Percentiles rank a stretch among this genome's conserved stretches.
phyloP scores from a whole-genome alignment of 192 early-diverging fungal species.

The Coemansia sp. region DNA sequence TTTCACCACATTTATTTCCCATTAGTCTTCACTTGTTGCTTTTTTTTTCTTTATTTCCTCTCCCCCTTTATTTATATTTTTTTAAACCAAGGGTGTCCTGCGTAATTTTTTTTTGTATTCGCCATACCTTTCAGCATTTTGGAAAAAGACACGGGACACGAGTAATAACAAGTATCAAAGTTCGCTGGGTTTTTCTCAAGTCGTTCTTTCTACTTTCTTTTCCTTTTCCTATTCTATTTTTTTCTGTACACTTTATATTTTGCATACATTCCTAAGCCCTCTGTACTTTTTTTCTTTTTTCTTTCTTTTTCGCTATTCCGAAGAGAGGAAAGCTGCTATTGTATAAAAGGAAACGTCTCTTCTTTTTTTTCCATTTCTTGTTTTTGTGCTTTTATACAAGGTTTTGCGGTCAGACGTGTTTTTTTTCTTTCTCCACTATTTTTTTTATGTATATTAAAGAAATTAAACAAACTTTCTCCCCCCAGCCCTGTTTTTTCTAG shows the following conservation, averaged over 20 bases:
- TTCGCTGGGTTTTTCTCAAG: neutral
- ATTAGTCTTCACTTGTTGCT: neutral
- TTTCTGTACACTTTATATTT: neutral
- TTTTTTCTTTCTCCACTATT: neutral
- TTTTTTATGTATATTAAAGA: neutral
- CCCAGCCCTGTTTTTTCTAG: neutral
- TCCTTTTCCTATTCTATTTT: slow-evolving; percentile 5
- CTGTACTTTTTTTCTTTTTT: neutral
- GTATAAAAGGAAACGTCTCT: neutral
- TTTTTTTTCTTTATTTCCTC: neutral
- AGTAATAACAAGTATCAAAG: neutral
- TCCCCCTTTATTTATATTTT: neutral
- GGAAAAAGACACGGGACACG: neutral
- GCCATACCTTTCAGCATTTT: neutral
- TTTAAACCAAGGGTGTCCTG: neutral
- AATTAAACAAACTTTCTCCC: neutral
- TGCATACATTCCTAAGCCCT: neutral
- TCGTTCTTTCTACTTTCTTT: slow-evolving; percentile 3
- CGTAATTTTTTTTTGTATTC: neutral
- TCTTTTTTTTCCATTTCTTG: neutral
- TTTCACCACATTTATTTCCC: slow-evolving; percentile 5
- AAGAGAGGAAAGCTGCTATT: neutral
- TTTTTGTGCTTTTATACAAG: neutral
- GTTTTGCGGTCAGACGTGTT: neutral
- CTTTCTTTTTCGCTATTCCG: slow-evolving; percentile 3